Evolutionary conservation across 139 green algal genomes (phyloP), one percentile per base, ranked within the genome.

Genomic region (Volvox reticuliferus): DNA sequence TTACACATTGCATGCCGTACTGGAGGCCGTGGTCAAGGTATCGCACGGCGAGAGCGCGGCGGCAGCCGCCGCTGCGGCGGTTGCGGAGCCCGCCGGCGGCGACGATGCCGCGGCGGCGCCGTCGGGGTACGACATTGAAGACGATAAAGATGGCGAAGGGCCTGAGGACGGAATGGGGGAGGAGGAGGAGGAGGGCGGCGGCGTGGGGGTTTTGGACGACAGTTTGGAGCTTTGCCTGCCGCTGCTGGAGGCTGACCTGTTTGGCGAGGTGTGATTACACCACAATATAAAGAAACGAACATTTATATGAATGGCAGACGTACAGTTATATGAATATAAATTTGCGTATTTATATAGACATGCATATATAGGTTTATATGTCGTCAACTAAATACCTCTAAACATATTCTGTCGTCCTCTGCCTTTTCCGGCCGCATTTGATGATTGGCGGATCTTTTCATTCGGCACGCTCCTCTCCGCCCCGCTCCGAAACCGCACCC

Each of bases 1-100:
- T 33, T 99, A 97, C 96, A 99, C 97, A 2, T 76, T 97, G 85
- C 95, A 99, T 84, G 94, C 96, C 20, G 90, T 98, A 75, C 91
- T 99, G 24, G 93, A 97, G 80, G 96, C 89, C 1, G 71, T 94
- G 65, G 86, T 94, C 12, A 63, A 77, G 20, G 73, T 84, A 33
- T 55, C 37, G 69, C 85, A 71, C 68, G 69, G 36, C 16, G 13
- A 73, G 68, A 73, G 36, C 24, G 86, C 87, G 17, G 76, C 81
- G 1, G 92, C 87, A 14, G 85, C 92, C 0, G 89, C 92, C 12
- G 82, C 67, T 24, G 91, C 86, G 78, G 91, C 73, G 35, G 86
- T 76, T 50, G 91, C 63, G 82, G 90, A 79, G 80, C 80, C 62
- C 28, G 63, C 62, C 22, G 63, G 76, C 89, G 78, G 55, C 63